Base-by-base conservation (phyloP, 495 filamentous ascomycete species). In the Cudoniella acicularis region DNA sequence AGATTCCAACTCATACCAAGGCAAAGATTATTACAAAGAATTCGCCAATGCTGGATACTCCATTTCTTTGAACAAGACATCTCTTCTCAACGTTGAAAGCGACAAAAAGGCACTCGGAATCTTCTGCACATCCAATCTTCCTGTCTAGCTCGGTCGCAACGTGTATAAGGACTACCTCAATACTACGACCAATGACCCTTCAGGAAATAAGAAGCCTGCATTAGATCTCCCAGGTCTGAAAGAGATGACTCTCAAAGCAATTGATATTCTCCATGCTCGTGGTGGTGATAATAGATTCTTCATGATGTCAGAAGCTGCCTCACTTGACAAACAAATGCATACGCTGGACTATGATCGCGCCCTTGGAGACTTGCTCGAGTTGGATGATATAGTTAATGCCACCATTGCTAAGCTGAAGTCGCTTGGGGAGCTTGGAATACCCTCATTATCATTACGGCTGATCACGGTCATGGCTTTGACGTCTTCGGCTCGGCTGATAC, bases 171-270 rank as follows among this genome's bases (percentile, higher is more conserved):
- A 77, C 10, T 87, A 89, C 70, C 72, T 88, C 0, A 64, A 69
- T 42, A 76, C 74, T 64, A 76, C 83, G 55, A 78, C 74, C 56
- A 87, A 90, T 64, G 75, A 81, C 60, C 86, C 87, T 0, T 76
- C 81, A 3, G 86, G 87, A 20, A 77, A 72, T 17, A 72, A 74
- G 1, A 76, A 69, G 13, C 68, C 83, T 25, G 87, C 87, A 1
- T 75, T 76, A 6, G 87, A 91, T 58, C 77, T 87, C 8, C 87
- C 87, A 2, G 87, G 87, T 2, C 79, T 89, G 17, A 88, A 87
- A 68, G 85, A 91, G n/a, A 91, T 90, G 87, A 90, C 87, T 0
- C 73, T 89, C 41, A 91, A 91, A 72, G 86, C 87, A 0, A 78
- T 91, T 52, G 87, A 91, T 50, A 81, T 90, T 22, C 77, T 90